These are phyloP conservation scores for Hamigera avellanea DNA, from an alignment of 495 filamentous ascomycete genomes.

Conservation along the genomic window DNA sequence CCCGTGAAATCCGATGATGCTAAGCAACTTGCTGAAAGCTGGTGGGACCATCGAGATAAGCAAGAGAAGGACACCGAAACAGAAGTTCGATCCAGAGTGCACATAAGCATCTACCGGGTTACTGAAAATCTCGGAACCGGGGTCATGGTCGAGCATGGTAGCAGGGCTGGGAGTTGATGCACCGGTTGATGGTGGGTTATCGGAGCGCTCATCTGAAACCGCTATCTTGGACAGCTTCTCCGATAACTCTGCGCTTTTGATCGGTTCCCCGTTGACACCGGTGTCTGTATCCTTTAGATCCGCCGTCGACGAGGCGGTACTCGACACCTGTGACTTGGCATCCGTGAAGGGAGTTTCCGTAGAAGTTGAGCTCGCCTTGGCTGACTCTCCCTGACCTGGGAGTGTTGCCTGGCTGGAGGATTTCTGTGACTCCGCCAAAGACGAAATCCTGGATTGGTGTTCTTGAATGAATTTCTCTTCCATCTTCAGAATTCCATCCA, in stretches of 20 bases:
- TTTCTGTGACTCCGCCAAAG: slow-evolving; percentile 7
- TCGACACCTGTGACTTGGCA: slow-evolving; percentile 10
- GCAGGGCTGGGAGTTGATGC: slow-evolving; percentile 11
- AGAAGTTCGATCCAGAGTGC: slow-evolving; percentile 77
- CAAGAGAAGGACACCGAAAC: slow-evolving; percentile 75
- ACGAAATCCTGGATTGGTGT: slow-evolving; percentile 10
- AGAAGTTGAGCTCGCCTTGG: slow-evolving; percentile 5
- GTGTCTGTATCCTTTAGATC: neutral
- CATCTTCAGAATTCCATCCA: slow-evolving; percentile 62
- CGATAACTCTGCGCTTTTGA: slow-evolving; percentile 12
- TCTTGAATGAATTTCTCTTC: slow-evolving; percentile 45
- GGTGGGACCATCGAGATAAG: slow-evolving; percentile 88
- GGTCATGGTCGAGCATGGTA: slow-evolving; percentile 32
- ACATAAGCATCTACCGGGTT: slow-evolving; percentile 74
- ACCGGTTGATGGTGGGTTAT: slow-evolving; percentile 6
- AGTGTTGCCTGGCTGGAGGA: slow-evolving; percentile 4
- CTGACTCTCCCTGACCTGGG: slow-evolving; percentile 7
- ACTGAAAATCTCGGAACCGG: slow-evolving; percentile 46
- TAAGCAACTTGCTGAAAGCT: slow-evolving; percentile 70
- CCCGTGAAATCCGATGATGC: slow-evolving; percentile 83
- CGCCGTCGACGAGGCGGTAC: slow-evolving; percentile 4
- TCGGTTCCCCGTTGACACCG: neutral
- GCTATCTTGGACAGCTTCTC: slow-evolving; percentile 22
- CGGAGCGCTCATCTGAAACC: slow-evolving; percentile 8
- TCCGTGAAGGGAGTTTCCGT: neutral